Evolutionary conservation across 1,284 basidiomycete genomes (phyloP).

Genomic region (Marasmius sp.): DNA sequence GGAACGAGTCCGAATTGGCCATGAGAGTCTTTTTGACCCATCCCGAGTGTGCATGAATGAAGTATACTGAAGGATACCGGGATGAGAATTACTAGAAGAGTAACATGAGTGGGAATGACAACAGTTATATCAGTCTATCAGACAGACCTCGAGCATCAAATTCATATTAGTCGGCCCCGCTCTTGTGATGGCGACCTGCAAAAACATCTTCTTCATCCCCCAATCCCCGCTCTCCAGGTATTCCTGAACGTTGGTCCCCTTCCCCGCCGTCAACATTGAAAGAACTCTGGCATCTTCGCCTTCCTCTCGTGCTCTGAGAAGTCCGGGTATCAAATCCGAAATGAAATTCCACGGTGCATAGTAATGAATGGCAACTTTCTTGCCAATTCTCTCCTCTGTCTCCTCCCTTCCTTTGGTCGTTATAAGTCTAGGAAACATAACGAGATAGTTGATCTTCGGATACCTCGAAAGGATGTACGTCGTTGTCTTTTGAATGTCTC

Average conservation of each 20-base stretch:
- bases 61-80: slow-evolving; percentile 36
- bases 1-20: slow-evolving; percentile 21
- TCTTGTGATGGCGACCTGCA: slow-evolving; percentile 27
- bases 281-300: slow-evolving; percentile 44
- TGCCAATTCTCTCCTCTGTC: slow-evolving; percentile 48
- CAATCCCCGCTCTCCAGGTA: slow-evolving; percentile 36
- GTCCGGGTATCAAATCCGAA: slow-evolving; percentile 38
- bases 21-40: slow-evolving; percentile 34
- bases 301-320: slow-evolving; percentile 28
- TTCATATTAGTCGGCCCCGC: slow-evolving; percentile 45
- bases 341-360: slow-evolving; percentile 48
- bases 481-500: no score
- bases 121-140: background rate
- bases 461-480: slow-evolving; percentile 19
- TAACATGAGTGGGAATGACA: background rate
- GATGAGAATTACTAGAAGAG: slow-evolving; percentile 37
- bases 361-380: slow-evolving; percentile 45
- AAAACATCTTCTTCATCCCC: slow-evolving; percentile 42
- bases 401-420: slow-evolving; percentile 37
- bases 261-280: slow-evolving; percentile 39
- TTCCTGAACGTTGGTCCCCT: slow-evolving; percentile 29
- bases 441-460: slow-evolving; percentile 37
- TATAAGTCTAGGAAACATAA: slow-evolving; percentile 38
- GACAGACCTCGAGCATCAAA: slow-evolving; percentile 41
- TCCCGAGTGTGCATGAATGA: slow-evolving; percentile 40